Percentiles rank a stretch among this genome's conserved stretches.
Evolutionary conservation across 352 stramenopile species (phyloP).

Genomic region (Phytophthora sp.): DNA sequence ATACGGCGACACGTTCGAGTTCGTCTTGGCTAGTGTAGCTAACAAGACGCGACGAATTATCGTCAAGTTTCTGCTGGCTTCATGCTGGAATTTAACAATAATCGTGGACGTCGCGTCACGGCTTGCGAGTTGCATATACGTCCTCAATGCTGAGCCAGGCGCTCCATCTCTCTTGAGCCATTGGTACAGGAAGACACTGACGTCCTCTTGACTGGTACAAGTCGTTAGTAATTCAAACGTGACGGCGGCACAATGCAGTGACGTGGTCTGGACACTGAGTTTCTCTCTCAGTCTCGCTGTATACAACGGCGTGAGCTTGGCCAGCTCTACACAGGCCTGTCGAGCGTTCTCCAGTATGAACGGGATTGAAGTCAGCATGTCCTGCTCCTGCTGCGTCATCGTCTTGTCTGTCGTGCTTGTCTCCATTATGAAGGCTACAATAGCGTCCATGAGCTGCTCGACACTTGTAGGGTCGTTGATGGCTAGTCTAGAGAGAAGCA

Average conservation of each 20-base stretch:
- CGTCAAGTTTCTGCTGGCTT: conserved; percentile 16
- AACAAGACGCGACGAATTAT: conserved; percentile 31
- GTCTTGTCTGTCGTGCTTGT: conserved; percentile 18
- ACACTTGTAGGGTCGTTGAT: conserved; percentile 57
- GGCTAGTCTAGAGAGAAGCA: conserved; percentile 50
- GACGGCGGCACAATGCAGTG: conserved; percentile 36
- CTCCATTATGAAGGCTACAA: conserved; percentile 41
- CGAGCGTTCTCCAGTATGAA: conserved; percentile 24
- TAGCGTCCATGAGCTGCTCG: conserved; percentile 43
- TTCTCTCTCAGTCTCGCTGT: conserved; percentile 39
- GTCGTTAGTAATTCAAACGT: conserved; percentile 25
- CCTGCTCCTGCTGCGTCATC: conserved; percentile 43
- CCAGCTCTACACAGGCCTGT: conserved; percentile 40
- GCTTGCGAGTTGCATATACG: conserved; percentile 34
- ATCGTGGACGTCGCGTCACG: conserved; percentile 2
- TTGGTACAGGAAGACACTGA: conserved; percentile 52
- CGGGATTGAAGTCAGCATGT: conserved; percentile 18
- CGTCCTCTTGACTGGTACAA: conserved; percentile 29
- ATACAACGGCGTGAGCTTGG: conserved; percentile 47
- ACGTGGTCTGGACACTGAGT: conserved; percentile 36
- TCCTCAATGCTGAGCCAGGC: conserved; percentile 24
- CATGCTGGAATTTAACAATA: conserved; percentile 33
- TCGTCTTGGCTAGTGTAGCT: conserved; percentile 26
- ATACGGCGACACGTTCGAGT: conserved; percentile 23
- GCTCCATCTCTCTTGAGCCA: conserved; percentile 41